phyloP scores from a whole-genome alignment of 768 basidiomycete genomes.

The Suillus discolor region DNA sequence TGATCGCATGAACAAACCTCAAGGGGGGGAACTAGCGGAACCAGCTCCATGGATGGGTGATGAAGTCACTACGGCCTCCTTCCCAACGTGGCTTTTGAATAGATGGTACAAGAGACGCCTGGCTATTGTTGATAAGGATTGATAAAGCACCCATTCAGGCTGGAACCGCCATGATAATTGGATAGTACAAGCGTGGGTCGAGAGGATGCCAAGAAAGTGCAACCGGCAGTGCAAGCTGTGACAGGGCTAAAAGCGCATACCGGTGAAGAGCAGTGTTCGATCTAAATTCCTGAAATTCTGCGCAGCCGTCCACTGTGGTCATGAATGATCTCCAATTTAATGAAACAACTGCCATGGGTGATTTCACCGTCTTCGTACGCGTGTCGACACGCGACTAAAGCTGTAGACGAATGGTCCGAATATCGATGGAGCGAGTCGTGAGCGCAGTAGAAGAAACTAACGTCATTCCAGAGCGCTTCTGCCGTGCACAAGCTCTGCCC shows the following conservation, averaged over 20 bases:
- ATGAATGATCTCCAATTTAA: neutral
- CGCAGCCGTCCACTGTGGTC: conserved; percentile 1
- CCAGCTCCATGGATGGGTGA: neutral
- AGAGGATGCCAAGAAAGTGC: neutral
- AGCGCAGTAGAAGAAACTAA: neutral
- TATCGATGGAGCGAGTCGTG: neutral
- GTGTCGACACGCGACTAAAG: neutral
- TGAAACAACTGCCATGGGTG: neutral
- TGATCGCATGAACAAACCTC: neutral
- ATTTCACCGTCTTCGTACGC: neutral
- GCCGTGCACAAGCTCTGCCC: conserved; percentile 1
- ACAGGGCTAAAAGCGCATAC: neutral
- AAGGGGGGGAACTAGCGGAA: too few species aligned
- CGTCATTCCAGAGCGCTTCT: neutral
- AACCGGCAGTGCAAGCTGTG: conserved; percentile 8
- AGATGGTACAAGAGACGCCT: neutral
- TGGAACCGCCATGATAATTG: neutral
- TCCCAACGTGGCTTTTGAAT: neutral
- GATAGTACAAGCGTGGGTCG: neutral
- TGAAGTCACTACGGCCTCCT: neutral
- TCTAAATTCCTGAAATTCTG: neutral
- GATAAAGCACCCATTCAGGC: neutral
- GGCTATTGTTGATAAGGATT: neutral
- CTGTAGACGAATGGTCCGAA: neutral
- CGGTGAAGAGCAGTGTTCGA: neutral